Conservation (phyloP, 305 asterid genomes). For the Fraxinus xanthoxyloides region DNA sequence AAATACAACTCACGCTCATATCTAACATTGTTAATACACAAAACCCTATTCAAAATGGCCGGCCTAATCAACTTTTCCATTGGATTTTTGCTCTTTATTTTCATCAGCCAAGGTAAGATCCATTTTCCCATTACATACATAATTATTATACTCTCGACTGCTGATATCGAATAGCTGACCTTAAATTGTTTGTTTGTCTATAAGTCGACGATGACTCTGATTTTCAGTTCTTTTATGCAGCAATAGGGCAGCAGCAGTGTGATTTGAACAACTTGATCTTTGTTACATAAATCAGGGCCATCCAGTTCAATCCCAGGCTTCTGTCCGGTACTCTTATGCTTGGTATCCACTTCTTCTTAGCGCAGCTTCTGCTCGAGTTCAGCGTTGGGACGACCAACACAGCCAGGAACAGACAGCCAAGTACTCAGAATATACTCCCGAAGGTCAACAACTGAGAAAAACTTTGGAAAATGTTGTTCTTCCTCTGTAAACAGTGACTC, state of each 20-base stretch:
- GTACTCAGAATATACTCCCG: no score
- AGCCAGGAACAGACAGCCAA: no score
- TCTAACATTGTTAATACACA: not conserved
- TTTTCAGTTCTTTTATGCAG: not conserved
- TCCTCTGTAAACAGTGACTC: no score
- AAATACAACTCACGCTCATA: not conserved
- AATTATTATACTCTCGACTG: not conserved
- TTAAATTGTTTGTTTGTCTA: not conserved
- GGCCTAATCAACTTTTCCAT: not conserved
- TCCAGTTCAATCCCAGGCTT: not conserved
- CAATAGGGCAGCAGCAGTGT: not conserved
- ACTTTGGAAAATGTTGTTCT: no score
- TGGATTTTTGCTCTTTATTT: not conserved
- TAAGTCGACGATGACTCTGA: not conserved
- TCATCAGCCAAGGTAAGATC: conserved; percentile 2
- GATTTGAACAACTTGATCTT: conserved; percentile 13
- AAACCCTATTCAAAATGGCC: not conserved
- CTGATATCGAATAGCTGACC: not conserved
- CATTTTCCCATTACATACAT: not conserved
- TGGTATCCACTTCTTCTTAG: conserved; percentile 23
- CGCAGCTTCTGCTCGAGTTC: not conserved
- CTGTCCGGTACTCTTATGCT: conserved; percentile 21
- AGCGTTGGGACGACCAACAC: not conserved
- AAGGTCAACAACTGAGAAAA: no score
- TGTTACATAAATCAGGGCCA: conserved; percentile 11